Percentiles rank a stretch among this genome's conserved stretches.
These are phyloP conservation scores for Pouteria campechiana DNA, from an alignment of 179 eudicot species.

Conservation along the genomic window DNA sequence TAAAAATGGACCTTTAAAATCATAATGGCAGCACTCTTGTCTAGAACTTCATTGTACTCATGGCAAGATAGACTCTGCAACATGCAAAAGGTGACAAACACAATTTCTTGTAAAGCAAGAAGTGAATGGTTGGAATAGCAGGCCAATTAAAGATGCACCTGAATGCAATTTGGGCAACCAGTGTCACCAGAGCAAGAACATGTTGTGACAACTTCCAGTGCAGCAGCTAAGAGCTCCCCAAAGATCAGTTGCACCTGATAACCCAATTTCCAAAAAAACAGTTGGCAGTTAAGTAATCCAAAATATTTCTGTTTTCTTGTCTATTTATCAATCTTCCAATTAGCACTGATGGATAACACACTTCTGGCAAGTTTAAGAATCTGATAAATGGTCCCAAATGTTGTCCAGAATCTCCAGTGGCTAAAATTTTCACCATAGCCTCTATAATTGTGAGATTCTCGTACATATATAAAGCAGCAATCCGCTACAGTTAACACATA, in stretches of 20 bases:
- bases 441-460: no score
- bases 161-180: constrained; percentile 87
- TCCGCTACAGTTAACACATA: no score
- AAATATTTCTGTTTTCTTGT: no score
- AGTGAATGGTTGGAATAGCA: background rate
- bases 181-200: constrained; percentile 61
- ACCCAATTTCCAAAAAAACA: no score
- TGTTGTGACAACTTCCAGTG: constrained; percentile 69
- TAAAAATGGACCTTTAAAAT: constrained; percentile 55
- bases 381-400: no score
- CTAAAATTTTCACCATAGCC: no score
- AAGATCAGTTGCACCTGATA: constrained; percentile 68
- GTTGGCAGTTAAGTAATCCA: no score
- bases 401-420: no score
- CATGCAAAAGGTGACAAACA: constrained; percentile 3
- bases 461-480: no score
- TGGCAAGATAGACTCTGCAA: constrained; percentile 62
- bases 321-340: no score
- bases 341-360: no score
- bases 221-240: constrained; percentile 56
- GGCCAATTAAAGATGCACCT: constrained; percentile 30
- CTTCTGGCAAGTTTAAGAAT: no score
- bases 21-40: constrained; percentile 85
- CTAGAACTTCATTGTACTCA: constrained; percentile 85
- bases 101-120: background rate